Evolutionary conservation across 768 basidiomycete genomes (phyloP), one percentile per base, ranked within the genome.

Genomic region (Russula olivacea): DNA sequence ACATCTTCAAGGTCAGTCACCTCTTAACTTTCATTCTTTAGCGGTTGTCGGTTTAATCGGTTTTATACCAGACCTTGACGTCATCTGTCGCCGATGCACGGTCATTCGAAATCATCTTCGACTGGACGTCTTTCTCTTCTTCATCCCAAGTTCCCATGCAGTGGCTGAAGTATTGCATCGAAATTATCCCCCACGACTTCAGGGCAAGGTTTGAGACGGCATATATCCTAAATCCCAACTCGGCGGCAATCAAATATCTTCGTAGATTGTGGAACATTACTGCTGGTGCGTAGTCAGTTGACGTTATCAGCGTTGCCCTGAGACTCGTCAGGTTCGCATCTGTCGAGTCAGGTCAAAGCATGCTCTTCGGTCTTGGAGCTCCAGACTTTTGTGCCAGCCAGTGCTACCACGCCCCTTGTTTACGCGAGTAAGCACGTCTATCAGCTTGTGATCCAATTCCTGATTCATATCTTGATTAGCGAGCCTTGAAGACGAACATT

Each of bases 121-220:
- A 95, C 68, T 92, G 87, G 74, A 93, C 91, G 40, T 81, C 80
- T 10, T 93, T 93, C 71, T 80, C 84, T 3, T 78, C 86, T 2
- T 79, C 81, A 11, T 89, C 90, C 0, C 89, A 93, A 73, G 77
- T 93, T 9, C 92, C 93, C 0, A 75, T 89, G 10, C 87, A 89
- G 65, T 91, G 88, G 88, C 71, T 93, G 51, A 90, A 88, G 72
- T 87, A 84, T 58, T 86, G 88, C 63, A 81, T 85, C 14, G 89
- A 92, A 70, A 76, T 90, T 21, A 82, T 89, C 58, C 90, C 92
- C 7, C 71, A 73, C 28, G 89, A 93, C 63, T 80, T 91, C 59
- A 81, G 86, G 47, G 71, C 73, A 34, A 82, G 83, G n/a, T 85
- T 90, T 69, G 66, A 72, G 38, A 81, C 74, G 3, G 79, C 85